Base-by-base conservation (phyloP, 768 basidiomycete species). In the Tulasnella sp. region DNA sequence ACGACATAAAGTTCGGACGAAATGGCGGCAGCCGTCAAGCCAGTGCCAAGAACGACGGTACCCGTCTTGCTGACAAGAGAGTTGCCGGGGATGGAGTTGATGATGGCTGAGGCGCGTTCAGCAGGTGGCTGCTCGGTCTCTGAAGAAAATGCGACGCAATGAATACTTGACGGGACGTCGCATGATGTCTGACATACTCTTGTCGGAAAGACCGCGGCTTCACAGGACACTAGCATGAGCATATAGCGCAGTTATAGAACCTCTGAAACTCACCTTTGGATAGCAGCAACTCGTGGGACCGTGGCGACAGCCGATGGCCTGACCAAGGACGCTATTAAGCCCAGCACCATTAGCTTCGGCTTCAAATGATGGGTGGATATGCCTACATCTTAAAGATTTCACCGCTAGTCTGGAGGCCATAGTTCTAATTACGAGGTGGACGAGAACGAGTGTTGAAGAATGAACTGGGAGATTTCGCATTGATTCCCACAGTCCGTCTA, bases 1-100 rank as follows among this genome's bases (percentile, higher is more conserved):
- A 94, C 81, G 59, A 99, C 94, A 67, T 97, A 97, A 49, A 98
- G 81, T 72, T 99, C 93, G 68, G 91, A 86, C 12, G 91, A 94
- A 72, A 98, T 92, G 67, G 92, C 93, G 5, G 90, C 79, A 14
- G 93, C 94, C 56, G 83, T 73, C 59, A 88, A 74, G 65, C 88
- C 91, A 14, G 89, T 87, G 66, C 90, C 90, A 53, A 97, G 81
- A 66, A 97, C 76, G 65, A 91, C 85, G 51, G 86, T 80, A 61
- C 92, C 91, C 42, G 92, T 93, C 76, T 99, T 99, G 69, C 91
- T 90, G 75, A 93, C 77, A 71, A 96, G 77, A 17, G 69, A 70
- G 68, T 81, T 83, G 23, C 69, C 68, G 80, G 90, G 64, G 81
- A 92, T 57, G 80, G 81, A 84, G 72, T 94, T 82, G 65, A 99